Evolutionary conservation across 2,329 filamentous ascomycete genomes (phyloP).

Genomic region (Chrysoporthe cubensis): DNA sequence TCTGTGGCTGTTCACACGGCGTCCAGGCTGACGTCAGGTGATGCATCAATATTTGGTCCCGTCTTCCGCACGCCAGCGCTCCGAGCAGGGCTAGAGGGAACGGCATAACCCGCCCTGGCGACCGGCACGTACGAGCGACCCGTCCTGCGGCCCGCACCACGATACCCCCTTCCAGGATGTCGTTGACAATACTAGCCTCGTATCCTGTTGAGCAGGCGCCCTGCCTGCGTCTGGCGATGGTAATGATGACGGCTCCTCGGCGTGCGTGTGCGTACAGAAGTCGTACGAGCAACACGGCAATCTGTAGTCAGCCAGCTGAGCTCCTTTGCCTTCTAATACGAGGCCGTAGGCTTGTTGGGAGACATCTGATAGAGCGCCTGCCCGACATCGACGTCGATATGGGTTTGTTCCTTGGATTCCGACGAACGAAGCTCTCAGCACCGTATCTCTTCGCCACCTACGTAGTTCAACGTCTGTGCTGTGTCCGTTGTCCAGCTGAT

Average conservation of each 20-base stretch:
- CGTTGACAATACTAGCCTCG: neutral
- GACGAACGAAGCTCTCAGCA: too few relatives aligned
- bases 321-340: neutral
- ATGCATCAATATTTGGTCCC: conserved; percentile 2
- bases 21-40: conserved; percentile 5
- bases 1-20: neutral
- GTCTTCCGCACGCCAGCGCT: neutral
- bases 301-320: neutral
- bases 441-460: too few relatives aligned
- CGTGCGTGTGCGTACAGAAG: neutral
- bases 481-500: too few relatives aligned
- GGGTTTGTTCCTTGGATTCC: too few relatives aligned
- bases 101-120: conserved; percentile 7
- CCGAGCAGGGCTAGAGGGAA: neutral
- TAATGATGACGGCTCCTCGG: neutral
- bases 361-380: neutral
- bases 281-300: neutral
- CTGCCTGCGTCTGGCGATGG: neutral
- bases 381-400: too few relatives aligned
- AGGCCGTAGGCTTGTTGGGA: neutral
- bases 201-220: neutral
- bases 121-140: neutral
- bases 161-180: neutral
- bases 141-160: conserved; percentile 1
- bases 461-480: too few relatives aligned